phyloP scores from a whole-genome alignment of 2,329 filamentous ascomycete genomes.

The Penicillium sp. region DNA sequence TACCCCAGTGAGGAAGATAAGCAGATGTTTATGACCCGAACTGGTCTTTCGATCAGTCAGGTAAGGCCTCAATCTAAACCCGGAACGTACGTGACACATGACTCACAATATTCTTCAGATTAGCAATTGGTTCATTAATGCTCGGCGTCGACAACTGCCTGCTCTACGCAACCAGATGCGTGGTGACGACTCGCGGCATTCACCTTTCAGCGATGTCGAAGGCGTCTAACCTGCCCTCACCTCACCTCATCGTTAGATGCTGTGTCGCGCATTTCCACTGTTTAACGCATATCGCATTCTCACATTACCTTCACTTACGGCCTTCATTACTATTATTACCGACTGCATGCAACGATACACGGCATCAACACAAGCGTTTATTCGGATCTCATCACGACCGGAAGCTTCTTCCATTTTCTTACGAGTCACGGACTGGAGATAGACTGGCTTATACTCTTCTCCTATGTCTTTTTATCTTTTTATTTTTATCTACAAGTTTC shows the following conservation, averaged over 20 bases:
- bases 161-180: slow-evolving; percentile 47
- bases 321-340: slow-evolving; percentile 12
- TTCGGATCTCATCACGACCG: slow-evolving; percentile 25
- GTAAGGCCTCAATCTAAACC: slow-evolving; percentile 27
- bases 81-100: not conserved
- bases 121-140: slow-evolving; percentile 57
- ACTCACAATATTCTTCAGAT: slow-evolving; percentile 36
- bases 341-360: slow-evolving; percentile 11
- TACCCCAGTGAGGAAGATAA: slow-evolving; percentile 90
- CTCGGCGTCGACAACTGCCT: slow-evolving; percentile 49
- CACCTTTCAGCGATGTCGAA: slow-evolving; percentile 38
- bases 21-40: slow-evolving; percentile 73
- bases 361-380: slow-evolving; percentile 19
- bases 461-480: slow-evolving; percentile 10
- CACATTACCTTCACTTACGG: slow-evolving; percentile 2
- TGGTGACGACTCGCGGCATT: slow-evolving; percentile 34
- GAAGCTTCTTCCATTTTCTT: slow-evolving; percentile 7
- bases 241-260: slow-evolving; percentile 27
- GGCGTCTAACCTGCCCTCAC: slow-evolving; percentile 20
- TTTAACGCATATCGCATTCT: not conserved
- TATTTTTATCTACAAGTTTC: slow-evolving; percentile 6
- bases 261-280: not conserved
- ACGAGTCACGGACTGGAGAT: slow-evolving; percentile 24
- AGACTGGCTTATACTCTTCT: slow-evolving; percentile 22
- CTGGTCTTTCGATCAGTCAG: slow-evolving; percentile 73